These are phyloP conservation scores for Stygiomarasmius scandens DNA, from an alignment of 1,284 basidiomycete species.

Conservation along the genomic window DNA sequence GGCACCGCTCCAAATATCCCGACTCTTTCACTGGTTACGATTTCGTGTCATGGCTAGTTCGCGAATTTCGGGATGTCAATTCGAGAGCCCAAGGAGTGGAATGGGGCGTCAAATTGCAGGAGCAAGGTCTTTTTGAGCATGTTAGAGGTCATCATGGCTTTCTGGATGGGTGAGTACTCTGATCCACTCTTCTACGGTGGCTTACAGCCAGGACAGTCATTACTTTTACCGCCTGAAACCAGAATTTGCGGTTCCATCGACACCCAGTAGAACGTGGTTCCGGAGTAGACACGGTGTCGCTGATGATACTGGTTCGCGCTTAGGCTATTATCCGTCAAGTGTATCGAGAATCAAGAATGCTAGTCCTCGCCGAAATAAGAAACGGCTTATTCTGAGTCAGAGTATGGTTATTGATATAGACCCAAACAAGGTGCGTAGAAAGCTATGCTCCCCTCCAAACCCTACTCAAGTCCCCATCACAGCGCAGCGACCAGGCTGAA, in stretches of 20 bases:
- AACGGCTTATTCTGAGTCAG: conserved; percentile 80
- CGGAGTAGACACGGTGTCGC: conserved; percentile 43
- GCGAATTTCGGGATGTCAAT: conserved; percentile 84
- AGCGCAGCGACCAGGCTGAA: conserved; percentile 88
- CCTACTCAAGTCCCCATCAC: conserved; percentile 12
- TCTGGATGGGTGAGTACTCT: conserved; percentile 70
- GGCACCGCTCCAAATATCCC: conserved; percentile 70
- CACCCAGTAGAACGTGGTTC: conserved; percentile 68
- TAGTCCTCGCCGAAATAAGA: conserved; percentile 53
- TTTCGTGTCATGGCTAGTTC: conserved; percentile 84
- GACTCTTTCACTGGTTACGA: conserved; percentile 88
- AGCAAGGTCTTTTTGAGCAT: conserved; percentile 84
- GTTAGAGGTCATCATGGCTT: conserved; percentile 78
- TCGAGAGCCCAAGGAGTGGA: conserved; percentile 79
- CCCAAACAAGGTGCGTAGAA: conserved; percentile 60
- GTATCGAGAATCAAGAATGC: conserved; percentile 36
- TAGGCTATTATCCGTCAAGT: conserved; percentile 42
- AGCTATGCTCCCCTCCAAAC: background rate
- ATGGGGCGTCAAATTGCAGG: conserved; percentile 73
- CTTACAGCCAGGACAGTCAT: conserved; percentile 48
- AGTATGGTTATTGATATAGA: conserved; percentile 89
- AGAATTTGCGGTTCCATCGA: conserved; percentile 73
- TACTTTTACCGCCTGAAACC: conserved; percentile 84
- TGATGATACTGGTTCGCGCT: conserved; percentile 41
- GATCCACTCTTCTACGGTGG: conserved; percentile 12